Base-by-base conservation (phyloP, 495 filamentous ascomycete genomes). In the Penicillium cinerascens region DNA sequence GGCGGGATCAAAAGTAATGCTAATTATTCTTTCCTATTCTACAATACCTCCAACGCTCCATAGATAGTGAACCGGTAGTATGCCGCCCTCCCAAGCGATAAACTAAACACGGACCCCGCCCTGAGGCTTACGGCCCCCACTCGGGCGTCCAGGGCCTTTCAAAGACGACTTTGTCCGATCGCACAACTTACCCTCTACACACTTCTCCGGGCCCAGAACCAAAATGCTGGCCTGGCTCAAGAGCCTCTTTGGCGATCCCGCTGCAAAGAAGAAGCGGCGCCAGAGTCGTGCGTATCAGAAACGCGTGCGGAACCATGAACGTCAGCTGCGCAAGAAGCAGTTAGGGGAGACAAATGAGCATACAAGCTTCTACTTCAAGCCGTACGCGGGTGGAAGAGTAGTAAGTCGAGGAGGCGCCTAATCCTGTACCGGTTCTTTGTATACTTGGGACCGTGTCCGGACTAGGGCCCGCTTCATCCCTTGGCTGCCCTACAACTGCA, bases 321-420 rank as follows among this genome's bases (percentile, higher is more conserved):
- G 29, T 13, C 29, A 33, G 11, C 29, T 33, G 11, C 29, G 29
- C 11, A 33, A 33, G 29, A 33, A 33, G 29, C 29, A 13, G 10
- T 10, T 33, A 13, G 29, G 29, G 9, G 29, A 33, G 13, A 10
- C 11, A 33, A 33, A 33, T 13, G 29, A 1, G 10, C 10, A 33
- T 33, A 33, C 67, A 2, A 63, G 59, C 2, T 33, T 33, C 4
- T 33, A 33, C 29, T 33, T 33, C 10, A 13, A 13, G 11, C 29
- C 29, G 11, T 33, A 33, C 10, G 29, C 9, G 2, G 2, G 9
- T 11, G 9, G 9, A 3, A 13, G 9, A 13, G 11, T 33, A 33
- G 11, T 8, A 33, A 10, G 11, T 10, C 7, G 26, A 9, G 11
- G 29, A 33, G 11, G 2, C 13, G 2, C 29, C 13, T 33, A 11